A percentile compares a stretch with the other conserved stretches of the same genome.
phyloP scores from a whole-genome alignment of 805 yeast species.

The Yamadazyma paraphyllophila region DNA sequence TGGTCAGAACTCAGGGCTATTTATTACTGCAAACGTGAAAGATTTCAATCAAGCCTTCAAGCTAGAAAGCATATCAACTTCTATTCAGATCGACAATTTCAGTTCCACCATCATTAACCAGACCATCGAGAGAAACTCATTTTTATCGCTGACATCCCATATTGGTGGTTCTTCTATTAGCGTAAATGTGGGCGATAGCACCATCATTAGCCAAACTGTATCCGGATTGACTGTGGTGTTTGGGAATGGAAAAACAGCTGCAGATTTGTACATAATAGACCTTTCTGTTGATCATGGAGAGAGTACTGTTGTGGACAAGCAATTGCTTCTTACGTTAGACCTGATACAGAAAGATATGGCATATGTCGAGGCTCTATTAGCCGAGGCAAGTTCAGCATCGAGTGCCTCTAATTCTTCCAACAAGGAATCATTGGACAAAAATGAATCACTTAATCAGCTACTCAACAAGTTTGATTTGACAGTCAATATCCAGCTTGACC shows the following conservation, averaged over 20 bases:
- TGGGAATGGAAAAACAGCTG: conserved; percentile 1
- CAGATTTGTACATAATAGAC: conserved; percentile 2
- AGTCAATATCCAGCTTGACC: conserved; percentile 18
- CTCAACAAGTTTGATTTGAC: conserved; percentile 4
- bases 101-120: conserved; percentile 1
- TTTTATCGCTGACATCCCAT: neutral
- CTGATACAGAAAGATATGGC: conserved; percentile 6
- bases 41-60: conserved; percentile 6
- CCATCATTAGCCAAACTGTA: conserved; percentile 1
- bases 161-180: neutral
- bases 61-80: neutral
- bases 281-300: conserved; percentile 7
- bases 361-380: conserved; percentile 11
- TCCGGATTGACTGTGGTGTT: conserved; percentile 8
- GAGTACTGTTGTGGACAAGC: conserved; percentile 4
- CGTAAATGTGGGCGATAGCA: neutral
- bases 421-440: too few species aligned
- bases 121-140: conserved; percentile 1
- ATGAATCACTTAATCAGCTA: neutral
- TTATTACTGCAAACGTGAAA: conserved; percentile 11
- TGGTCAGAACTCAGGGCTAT: conserved; percentile 6
- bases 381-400: neutral
- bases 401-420: too few species aligned
- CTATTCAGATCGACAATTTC: conserved; percentile 2
- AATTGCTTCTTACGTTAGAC: neutral